Percentiles rank a stretch among this genome's conserved stretches.
Conservation (phyloP, 176 grass and related monocot genomes). For the Elaeis guineensis region DNA sequence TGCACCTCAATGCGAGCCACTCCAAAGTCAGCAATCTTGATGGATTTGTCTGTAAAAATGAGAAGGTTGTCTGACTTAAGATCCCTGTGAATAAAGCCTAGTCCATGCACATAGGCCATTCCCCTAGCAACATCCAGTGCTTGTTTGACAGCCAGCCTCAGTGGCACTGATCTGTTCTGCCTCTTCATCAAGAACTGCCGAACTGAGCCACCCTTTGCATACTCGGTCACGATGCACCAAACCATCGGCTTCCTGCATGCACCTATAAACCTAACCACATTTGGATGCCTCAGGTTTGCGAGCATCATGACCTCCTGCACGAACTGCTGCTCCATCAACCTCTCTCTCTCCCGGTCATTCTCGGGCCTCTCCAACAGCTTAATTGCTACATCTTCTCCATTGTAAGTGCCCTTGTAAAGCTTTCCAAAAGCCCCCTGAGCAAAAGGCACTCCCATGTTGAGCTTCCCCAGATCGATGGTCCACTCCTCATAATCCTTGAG, state of each 20-base stretch:
- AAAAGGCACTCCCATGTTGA: constrained; percentile 60
- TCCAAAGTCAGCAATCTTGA: constrained; percentile 72
- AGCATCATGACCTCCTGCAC: constrained; percentile 86
- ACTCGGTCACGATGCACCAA: constrained; percentile 78
- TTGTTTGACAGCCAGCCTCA: constrained; percentile 67
- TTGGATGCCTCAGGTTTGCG: constrained; percentile 57
- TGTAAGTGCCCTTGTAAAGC: constrained; percentile 69
- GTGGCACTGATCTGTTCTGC: constrained; percentile 49
- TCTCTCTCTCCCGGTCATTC: constrained; percentile 40
- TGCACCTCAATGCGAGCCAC: constrained; percentile 75
- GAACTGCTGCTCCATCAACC: constrained; percentile 67
- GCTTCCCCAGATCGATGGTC: constrained; percentile 65
- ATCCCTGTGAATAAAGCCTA: too few relatives aligned
- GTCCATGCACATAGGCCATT: constrained; percentile 68
- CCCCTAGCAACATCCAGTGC: constrained; percentile 64
- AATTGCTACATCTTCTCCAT: constrained; percentile 65
- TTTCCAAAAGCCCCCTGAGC: constrained; percentile 81
- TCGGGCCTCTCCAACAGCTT: constrained; percentile 75
- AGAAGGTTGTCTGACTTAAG: too few relatives aligned
- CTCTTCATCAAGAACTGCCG: constrained; percentile 58
- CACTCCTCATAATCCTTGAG: constrained; percentile 72
- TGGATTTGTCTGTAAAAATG: too few relatives aligned
- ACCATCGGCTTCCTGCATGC: constrained; percentile 68
- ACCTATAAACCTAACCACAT: constrained; percentile 65
- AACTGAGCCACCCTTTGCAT: constrained; percentile 72